Evolutionary conservation across 441 rosid genomes (phyloP).

Genomic region (Viola pubescens): DNA sequence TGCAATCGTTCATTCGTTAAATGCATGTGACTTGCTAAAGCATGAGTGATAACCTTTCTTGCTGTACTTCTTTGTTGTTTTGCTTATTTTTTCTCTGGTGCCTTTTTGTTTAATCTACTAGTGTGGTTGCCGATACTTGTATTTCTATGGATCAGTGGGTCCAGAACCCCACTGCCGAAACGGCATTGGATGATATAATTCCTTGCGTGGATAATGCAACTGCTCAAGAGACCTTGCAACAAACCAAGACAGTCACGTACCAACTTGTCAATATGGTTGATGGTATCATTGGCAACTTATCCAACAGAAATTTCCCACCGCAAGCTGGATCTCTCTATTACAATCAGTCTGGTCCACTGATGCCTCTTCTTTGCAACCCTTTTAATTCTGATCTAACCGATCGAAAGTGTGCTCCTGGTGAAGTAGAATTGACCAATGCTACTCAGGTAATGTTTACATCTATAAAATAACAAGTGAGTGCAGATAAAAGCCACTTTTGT

Average conservation of each 20-base stretch:
- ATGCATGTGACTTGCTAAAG: too few species aligned
- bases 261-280: slow-evolving; percentile 53
- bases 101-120: slow-evolving; percentile 18
- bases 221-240: slow-evolving; percentile 63
- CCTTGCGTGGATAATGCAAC: slow-evolving; percentile 87
- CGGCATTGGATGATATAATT: slow-evolving; percentile 79
- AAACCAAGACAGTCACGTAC: slow-evolving; percentile 48
- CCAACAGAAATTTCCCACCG: slow-evolving; percentile 50
- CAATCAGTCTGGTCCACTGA: slow-evolving; percentile 82
- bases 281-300: slow-evolving; percentile 31
- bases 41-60: neutral
- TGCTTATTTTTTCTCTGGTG: neutral
- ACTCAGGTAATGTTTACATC: slow-evolving; percentile 42
- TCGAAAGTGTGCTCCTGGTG: slow-evolving; percentile 46
- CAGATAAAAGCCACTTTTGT: neutral
- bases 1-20: too few species aligned
- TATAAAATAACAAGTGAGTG: neutral
- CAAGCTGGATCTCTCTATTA: slow-evolving; percentile 35
- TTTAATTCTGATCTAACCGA: slow-evolving; percentile 59
- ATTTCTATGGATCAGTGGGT: slow-evolving; percentile 90
- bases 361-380: slow-evolving; percentile 81
- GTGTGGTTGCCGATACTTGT: slow-evolving; percentile 77
- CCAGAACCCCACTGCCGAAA: slow-evolving; percentile 62
- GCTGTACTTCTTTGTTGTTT: neutral
- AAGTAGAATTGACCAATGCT: slow-evolving; percentile 57